phyloP scores from a whole-genome alignment of 352 stramenopile species.

The Phytophthora capsici region DNA sequence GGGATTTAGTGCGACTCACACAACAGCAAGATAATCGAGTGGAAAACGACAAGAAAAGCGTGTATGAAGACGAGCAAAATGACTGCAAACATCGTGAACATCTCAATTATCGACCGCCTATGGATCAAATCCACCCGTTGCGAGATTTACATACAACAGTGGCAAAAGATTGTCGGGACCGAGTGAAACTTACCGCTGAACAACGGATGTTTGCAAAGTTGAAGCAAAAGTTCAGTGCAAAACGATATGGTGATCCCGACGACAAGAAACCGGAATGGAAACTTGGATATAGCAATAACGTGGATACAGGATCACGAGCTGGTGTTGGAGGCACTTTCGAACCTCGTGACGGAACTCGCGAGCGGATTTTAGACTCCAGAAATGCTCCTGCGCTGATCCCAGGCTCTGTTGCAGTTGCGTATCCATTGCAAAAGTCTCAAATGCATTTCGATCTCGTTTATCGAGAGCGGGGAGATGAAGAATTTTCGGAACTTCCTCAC shows the following conservation, averaged over 20 bases:
- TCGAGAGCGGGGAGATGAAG: constrained; percentile 18
- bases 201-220: constrained; percentile 25
- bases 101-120: constrained; percentile 46
- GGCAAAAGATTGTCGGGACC: constrained; percentile 33
- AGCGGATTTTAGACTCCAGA: constrained; percentile 28
- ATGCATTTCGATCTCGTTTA: constrained; percentile 18
- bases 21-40: constrained; percentile 25
- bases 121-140: constrained; percentile 54
- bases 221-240: constrained; percentile 4
- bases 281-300: constrained; percentile 56
- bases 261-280: constrained; percentile 42
- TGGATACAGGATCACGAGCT: constrained; percentile 30
- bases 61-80: constrained; percentile 57
- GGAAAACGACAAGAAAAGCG: constrained; percentile 15
- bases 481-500: not conserved
- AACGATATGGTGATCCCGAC: not conserved
- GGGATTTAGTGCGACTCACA: constrained; percentile 49
- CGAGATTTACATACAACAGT: constrained; percentile 62
- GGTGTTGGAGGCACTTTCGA: constrained; percentile 57
- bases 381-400: constrained; percentile 20
- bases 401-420: constrained; percentile 31
- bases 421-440: constrained; percentile 31
- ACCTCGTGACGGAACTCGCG: constrained; percentile 44
- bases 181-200: constrained; percentile 15
- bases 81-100: constrained; percentile 61